phyloP scores from a whole-genome alignment of 129 eudicot species.

The Tanacetum coccineum region DNA sequence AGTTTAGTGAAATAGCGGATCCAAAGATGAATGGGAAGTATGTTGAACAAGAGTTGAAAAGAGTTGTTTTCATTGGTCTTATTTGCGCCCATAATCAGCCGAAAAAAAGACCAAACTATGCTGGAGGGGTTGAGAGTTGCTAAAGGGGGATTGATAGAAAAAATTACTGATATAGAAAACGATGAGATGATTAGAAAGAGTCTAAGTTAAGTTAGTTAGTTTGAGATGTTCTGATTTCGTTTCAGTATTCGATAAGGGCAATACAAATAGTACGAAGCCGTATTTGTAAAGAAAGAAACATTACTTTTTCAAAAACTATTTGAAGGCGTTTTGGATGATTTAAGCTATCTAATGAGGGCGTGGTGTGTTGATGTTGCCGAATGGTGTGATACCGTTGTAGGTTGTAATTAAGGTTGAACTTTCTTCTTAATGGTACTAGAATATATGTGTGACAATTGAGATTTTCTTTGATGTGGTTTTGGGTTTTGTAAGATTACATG shows the following conservation, averaged over 20 bases:
- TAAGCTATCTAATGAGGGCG: slow-evolving; percentile 19
- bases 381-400: slow-evolving; percentile 15
- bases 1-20: slow-evolving; percentile 73
- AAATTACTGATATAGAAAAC: slow-evolving; percentile 49
- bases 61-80: slow-evolving; percentile 62
- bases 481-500: slow-evolving; percentile 4
- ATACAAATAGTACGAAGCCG: neutral
- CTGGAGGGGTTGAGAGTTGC: slow-evolving; percentile 66
- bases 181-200: slow-evolving; percentile 53
- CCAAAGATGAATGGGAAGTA: slow-evolving; percentile 63
- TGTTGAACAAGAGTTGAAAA: slow-evolving; percentile 68
- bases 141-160: slow-evolving; percentile 71
- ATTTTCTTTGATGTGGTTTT: neutral
- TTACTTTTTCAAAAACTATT: neutral
- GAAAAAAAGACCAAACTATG: slow-evolving; percentile 76
- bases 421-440: neutral
- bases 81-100: slow-evolving; percentile 69
- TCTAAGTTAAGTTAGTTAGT: slow-evolving; percentile 26
- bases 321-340: slow-evolving; percentile 8
- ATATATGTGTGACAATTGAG: slow-evolving; percentile 13
- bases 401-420: slow-evolving; percentile 4
- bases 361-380: slow-evolving; percentile 17
- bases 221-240: slow-evolving; percentile 42
- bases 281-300: slow-evolving; percentile 7
- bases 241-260: slow-evolving; percentile 46